A percentile compares a stretch with the other conserved stretches of the same genome.
phyloP scores from a whole-genome alignment of 257 asterid species.

The Cruciata laevipes region DNA sequence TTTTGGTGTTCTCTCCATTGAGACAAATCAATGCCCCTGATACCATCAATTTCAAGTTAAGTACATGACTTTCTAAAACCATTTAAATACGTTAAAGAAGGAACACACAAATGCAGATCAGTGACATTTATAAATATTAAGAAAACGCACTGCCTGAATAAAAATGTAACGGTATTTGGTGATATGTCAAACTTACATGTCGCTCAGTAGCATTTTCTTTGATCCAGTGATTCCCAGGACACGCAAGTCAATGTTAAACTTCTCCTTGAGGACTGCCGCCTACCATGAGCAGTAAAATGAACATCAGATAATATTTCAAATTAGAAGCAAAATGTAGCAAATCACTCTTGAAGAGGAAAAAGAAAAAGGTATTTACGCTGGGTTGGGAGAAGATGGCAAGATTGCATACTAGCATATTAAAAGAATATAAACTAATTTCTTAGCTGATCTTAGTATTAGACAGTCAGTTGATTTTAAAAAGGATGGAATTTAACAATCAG shows the following conservation, averaged over 20 bases:
- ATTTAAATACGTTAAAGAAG: neutral
- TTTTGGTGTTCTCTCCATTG: conserved; percentile 70
- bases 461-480: neutral
- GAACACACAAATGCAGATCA: neutral
- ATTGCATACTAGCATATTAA: neutral
- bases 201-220: conserved; percentile 68
- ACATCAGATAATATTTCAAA: conserved; percentile 4
- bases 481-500: neutral
- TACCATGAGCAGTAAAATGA: conserved; percentile 24
- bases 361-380: neutral
- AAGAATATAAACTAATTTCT: neutral
- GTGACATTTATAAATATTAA: neutral
- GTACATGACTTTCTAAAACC: neutral
- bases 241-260: conserved; percentile 89
- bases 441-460: neutral
- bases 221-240: conserved; percentile 92
- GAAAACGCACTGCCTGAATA: neutral
- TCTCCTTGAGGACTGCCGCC: conserved; percentile 93
- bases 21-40: conserved; percentile 89
- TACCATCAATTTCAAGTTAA: neutral
- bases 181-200: conserved; percentile 44
- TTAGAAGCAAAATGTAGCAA: neutral
- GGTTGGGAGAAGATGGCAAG: neutral
- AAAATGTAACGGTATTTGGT: conserved; percentile 4
- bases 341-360: neutral